Evolutionary conservation across 1,284 basidiomycete species (phyloP).

Genomic region (Puccinia horiana): DNA sequence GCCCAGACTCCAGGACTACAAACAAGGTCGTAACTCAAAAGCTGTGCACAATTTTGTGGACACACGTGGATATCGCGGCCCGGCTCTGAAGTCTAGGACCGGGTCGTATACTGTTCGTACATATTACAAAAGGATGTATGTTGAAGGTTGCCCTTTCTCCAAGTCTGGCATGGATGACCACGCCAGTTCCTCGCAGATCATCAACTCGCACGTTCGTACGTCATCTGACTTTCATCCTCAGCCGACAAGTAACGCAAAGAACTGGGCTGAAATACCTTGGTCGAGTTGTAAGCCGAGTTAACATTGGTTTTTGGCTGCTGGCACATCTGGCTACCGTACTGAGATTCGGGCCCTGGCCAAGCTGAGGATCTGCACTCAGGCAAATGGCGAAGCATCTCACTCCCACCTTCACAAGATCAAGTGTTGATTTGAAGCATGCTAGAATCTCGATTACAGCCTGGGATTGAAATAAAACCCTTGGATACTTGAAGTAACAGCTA

Average conservation of each 20-base stretch:
- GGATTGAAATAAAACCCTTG: too few species aligned
- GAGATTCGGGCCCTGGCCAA: too few species aligned
- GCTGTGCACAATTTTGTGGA: background rate
- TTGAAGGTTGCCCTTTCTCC: constrained; percentile 6
- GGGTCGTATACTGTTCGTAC: background rate
- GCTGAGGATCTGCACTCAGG: too few species aligned
- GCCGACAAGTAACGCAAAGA: background rate
- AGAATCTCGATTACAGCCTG: too few species aligned
- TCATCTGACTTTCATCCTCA: background rate
- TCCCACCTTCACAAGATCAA: too few species aligned
- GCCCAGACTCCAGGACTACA: background rate
- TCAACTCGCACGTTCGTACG: background rate
- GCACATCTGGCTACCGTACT: too few species aligned
- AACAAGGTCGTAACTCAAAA: background rate
- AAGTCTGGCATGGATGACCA: background rate
- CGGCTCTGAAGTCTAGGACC: background rate
- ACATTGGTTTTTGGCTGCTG: too few species aligned
- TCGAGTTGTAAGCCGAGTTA: too few species aligned
- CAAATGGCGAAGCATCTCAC: too few species aligned
- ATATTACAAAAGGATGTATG: background rate
- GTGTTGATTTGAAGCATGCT: too few species aligned
- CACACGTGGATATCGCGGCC: background rate
- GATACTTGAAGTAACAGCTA: too few species aligned
- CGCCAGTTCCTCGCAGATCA: background rate
- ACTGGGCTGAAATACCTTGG: background rate